Evolutionary conservation across 495 filamentous ascomycete species (phyloP), one percentile per base, ranked within the genome.

Genomic region (Hypoxylon fragiforme): DNA sequence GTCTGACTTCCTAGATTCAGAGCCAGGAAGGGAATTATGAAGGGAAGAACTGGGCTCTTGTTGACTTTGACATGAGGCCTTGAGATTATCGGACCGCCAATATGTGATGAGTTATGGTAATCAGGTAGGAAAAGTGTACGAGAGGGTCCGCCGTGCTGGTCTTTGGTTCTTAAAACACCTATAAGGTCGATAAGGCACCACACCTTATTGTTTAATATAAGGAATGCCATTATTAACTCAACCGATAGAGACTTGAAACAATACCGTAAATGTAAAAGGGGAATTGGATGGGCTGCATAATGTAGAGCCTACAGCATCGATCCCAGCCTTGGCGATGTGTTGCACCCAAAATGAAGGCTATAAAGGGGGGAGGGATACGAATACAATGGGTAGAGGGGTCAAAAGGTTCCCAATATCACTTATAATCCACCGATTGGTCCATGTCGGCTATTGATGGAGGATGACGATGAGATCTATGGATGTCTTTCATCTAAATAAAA

Each of bases 181-280:
- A 24, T 4, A 49, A 34, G 37, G 38, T 24, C 15, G 36, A 30
- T 26, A 32, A 12, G 46, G 32, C n/a, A 44, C 19, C 37, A 48
- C 43, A 40, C 32, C 3, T 34, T 31, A 24, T 13, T 44, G 38
- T 22, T 35, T 11, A 19, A 43, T 24, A 62, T 49, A 47, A 22
- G 32, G 47, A 62, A 51, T 26, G 24, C 19, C 52, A 45, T 44
- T 48, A 52, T 62, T 57, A 46, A 55, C 58, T 57, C 26, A 14
- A 7, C 6, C 43, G 11, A 44, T 9, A 16, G 21, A 3, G 13
- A 2, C 19, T 40, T 52, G 47, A 62, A 62, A 62, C 52, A 42
- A 18, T 26, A 8, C 24, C 7, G 14, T 18, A 16, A 62, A 56
- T 52, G 52, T 40, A 62, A 62, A 62, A 51, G 36, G 41, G 51